Evolutionary conservation across 257 asterid species (phyloP), one percentile per base, ranked within the genome.

Genomic region (Thymus mandschuricus): DNA sequence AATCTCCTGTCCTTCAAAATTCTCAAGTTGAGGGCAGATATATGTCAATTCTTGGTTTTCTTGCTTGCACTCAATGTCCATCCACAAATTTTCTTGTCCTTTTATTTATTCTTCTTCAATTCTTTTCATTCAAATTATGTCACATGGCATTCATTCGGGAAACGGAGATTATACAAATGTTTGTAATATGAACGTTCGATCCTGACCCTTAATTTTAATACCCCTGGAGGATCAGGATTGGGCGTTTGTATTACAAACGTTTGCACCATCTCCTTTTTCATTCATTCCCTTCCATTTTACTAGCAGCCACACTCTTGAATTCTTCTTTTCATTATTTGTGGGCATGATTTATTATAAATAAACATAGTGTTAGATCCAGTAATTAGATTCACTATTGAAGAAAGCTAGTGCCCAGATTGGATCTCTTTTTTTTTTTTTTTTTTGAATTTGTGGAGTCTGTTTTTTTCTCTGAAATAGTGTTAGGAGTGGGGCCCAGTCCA

Each of bases 1-100:
- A 66, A 63, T 69, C 68, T 66, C 41, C 8, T 55, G 45, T 62
- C 59, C 60, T 49, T 54, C 67, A 8, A 44, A 50, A 66, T 76
- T 67, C 72, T 54, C 48, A 46, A 40, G 40, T 34, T 45, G 49
- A 34, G 43, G 76, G 76, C 69, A 12, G 81, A 58, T 68, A 66
- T 69, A 71, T 76, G 78, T 60, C 79, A 66, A 59, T 43, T 70
- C 71, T 70, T 63, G 61, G 77, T 69, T 81, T 77, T 77, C 77
- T 81, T 81, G 85, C 81, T 73, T 80, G 40, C 77, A 80, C 81
- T 69, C 77, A 54, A 73, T 70, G 77, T 29, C 43, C 30, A 29
- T 64, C 46, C 10, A 10, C n/a, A 21, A 54, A 21, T 61, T 77
- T 66, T 51, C 54, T 65, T 15, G 49, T 68, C 58, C 60, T 38